Percentiles rank a stretch among this genome's conserved stretches.
Evolutionary conservation across 257 asterid genomes (phyloP).

Genomic region (Marsdenia floribunda): DNA sequence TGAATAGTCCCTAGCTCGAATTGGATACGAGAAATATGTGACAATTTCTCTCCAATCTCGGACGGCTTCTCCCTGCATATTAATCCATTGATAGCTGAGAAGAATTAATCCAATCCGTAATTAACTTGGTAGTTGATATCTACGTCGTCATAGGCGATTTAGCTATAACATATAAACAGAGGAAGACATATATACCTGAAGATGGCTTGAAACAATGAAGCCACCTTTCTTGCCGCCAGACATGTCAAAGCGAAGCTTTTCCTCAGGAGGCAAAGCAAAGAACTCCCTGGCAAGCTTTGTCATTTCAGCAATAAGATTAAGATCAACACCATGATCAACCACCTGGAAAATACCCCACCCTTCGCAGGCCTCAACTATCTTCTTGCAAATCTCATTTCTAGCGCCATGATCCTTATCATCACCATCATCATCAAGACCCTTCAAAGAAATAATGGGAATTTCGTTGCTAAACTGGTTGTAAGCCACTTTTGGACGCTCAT

Average conservation of each 20-base stretch:
- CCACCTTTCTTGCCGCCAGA: constrained; percentile 86
- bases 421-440: constrained; percentile 33
- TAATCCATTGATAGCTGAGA: background rate
- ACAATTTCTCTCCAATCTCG: constrained; percentile 93
- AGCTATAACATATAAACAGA: too few relatives aligned
- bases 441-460: constrained; percentile 63
- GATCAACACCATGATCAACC: constrained; percentile 65
- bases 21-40: constrained; percentile 73
- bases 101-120: background rate
- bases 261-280: constrained; percentile 49
- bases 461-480: constrained; percentile 55
- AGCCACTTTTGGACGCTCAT: constrained; percentile 70
- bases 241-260: constrained; percentile 74
- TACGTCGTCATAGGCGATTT: background rate
- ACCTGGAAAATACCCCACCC: constrained; percentile 79
- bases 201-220: constrained; percentile 75
- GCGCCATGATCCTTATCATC: background rate
- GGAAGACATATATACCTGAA: constrained; percentile 38
- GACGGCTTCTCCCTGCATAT: constrained; percentile 64
- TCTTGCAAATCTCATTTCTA: constrained; percentile 41
- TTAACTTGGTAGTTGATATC: background rate
- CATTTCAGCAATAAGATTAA: constrained; percentile 40
- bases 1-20: constrained; percentile 57
- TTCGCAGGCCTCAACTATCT: constrained; percentile 56
- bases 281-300: constrained; percentile 45